A percentile compares a stretch with the other conserved stretches of the same genome.
These are phyloP conservation scores for Taiwanofungus camphoratus DNA, from an alignment of 1,284 basidiomycete genomes.

Conservation along the genomic window DNA sequence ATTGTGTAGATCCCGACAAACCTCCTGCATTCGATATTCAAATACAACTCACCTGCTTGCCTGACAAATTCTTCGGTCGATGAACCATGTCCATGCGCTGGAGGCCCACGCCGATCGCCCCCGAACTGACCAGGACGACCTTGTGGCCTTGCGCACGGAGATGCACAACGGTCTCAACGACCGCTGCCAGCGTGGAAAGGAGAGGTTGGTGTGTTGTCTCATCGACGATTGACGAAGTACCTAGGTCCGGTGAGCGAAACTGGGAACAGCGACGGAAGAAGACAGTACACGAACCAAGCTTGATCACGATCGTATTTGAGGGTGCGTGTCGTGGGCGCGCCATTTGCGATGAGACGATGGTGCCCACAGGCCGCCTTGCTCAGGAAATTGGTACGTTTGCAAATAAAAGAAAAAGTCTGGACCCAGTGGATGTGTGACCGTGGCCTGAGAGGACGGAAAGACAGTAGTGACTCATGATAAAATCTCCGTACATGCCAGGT, in stretches of 20 bases:
- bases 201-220: slow-evolving; percentile 87
- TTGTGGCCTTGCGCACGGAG: slow-evolving; percentile 83
- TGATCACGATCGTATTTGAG: slow-evolving; percentile 74
- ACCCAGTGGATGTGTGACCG: no score
- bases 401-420: no score
- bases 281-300: slow-evolving; percentile 55
- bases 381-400: no score
- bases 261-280: slow-evolving; percentile 3
- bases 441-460: no score
- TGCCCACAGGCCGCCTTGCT: no score
- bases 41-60: slow-evolving; percentile 68
- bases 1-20: no score
- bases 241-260: slow-evolving; percentile 32
- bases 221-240: slow-evolving; percentile 92
- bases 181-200: slow-evolving; percentile 83
- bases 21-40: not conserved
- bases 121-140: slow-evolving; percentile 93
- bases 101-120: slow-evolving; percentile 93
- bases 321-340: slow-evolving; percentile 28
- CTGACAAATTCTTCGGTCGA: slow-evolving; percentile 79
- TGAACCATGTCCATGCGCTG: slow-evolving; percentile 85
- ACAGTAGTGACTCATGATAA: no score
- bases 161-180: slow-evolving; percentile 87
- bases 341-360: no score
- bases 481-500: no score